Conservation (phyloP, 495 filamentous ascomycete species). For the Haplographium delicatum region DNA sequence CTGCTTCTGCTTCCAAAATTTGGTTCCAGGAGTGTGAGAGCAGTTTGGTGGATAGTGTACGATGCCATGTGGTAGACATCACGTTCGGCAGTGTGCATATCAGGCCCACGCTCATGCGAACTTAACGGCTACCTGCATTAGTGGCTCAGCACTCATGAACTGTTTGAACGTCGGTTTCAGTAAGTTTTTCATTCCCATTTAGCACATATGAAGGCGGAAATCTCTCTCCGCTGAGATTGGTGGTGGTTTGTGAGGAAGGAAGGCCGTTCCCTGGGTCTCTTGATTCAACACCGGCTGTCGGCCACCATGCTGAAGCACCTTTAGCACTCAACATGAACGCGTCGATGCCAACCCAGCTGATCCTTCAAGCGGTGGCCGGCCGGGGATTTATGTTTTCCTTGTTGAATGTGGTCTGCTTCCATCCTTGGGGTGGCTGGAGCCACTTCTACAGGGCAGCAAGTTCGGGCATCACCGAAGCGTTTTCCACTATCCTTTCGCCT, state of each 20-base stretch:
- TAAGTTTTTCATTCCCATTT: not conserved
- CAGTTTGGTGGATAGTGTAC: not conserved
- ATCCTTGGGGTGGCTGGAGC: too few relatives aligned
- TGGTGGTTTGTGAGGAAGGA: not conserved
- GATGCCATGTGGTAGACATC: slow-evolving; percentile 2
- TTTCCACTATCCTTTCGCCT: too few relatives aligned
- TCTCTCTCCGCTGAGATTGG: not conserved
- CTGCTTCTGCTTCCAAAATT: too few relatives aligned
- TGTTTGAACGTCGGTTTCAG: slow-evolving; percentile 20
- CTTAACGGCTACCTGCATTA: slow-evolving; percentile 17
- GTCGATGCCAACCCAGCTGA: too few relatives aligned
- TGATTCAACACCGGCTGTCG: too few relatives aligned
- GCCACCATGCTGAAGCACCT: not conserved
- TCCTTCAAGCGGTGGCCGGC: too few relatives aligned
- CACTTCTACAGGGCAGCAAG: too few relatives aligned
- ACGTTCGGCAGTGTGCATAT: not conserved
- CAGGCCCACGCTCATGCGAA: slow-evolving; percentile 3
- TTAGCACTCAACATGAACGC: too few relatives aligned
- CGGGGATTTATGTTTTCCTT: too few relatives aligned
- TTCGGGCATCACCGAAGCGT: too few relatives aligned
- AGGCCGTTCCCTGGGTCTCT: not conserved
- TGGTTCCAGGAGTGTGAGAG: too few relatives aligned
- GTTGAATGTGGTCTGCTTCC: too few relatives aligned
- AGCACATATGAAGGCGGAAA: slow-evolving; percentile 7
- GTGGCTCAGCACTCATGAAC: slow-evolving; percentile 1